Conservation (phyloP, 192 early-diverging fungal species). For the Geosiphon pyriformis region DNA sequence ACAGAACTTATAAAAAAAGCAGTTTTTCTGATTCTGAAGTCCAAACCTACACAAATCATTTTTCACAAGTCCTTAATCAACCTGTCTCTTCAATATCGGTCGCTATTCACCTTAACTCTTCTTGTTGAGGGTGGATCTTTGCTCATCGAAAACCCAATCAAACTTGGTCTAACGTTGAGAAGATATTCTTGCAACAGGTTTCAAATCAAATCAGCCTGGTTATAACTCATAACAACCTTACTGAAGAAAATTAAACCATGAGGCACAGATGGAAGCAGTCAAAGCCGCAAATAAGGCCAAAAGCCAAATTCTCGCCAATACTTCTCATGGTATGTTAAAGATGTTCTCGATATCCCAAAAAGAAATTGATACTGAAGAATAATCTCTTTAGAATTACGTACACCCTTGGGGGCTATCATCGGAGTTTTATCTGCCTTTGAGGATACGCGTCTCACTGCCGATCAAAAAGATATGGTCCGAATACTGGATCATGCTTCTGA, state of each 20-base stretch:
- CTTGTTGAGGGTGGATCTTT: conserved; percentile 40
- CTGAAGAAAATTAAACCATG: conserved; percentile 33
- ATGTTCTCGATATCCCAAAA: not conserved
- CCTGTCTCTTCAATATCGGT: conserved; percentile 30
- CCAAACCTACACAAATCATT: conserved; percentile 7
- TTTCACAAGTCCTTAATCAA: conserved; percentile 27
- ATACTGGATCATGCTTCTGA: conserved; percentile 38
- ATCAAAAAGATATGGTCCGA: conserved; percentile 40
- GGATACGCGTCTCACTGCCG: conserved; percentile 32
- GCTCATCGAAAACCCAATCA: conserved; percentile 26
- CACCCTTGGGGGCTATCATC: conserved; percentile 39
- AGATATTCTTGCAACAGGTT: conserved; percentile 37
- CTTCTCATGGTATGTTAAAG: conserved; percentile 29
- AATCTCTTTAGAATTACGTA: conserved; percentile 9
- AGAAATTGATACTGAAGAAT: too few relatives aligned
- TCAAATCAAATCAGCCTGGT: too few relatives aligned
- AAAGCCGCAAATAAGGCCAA: conserved; percentile 38
- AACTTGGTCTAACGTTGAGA: too few relatives aligned
- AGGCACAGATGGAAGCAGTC: conserved; percentile 40
- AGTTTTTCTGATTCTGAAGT: not conserved
- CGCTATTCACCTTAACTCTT: conserved; percentile 27
- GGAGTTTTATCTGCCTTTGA: conserved; percentile 40
- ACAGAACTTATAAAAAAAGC: not conserved
- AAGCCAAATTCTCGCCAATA: conserved; percentile 38
- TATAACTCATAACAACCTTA: conserved; percentile 33